A percentile compares a stretch with the other conserved stretches of the same genome.
These are phyloP conservation scores for Zymoseptoria crescenta DNA, from an alignment of 2,329 filamentous ascomycete genomes.

Conservation along the genomic window DNA sequence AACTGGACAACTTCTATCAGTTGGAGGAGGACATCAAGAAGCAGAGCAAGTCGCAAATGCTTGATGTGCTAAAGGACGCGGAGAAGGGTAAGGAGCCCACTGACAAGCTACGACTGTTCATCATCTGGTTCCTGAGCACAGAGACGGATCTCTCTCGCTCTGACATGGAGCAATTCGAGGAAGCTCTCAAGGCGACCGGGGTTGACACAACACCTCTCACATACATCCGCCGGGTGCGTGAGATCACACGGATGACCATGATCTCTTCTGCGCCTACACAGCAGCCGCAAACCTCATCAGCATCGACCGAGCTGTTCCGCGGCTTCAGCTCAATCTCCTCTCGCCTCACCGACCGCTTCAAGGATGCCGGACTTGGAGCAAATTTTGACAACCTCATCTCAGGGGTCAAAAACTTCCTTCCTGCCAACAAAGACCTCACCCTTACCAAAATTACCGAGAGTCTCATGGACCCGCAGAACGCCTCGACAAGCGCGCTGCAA, in stretches of 20 bases:
- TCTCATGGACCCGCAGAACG: conserved; percentile 89
- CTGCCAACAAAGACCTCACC: conserved; percentile 87
- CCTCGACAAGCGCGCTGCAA: conserved; percentile 82
- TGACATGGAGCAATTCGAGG: conserved; percentile 80
- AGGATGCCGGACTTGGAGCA: conserved; percentile 74
- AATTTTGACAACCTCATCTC: conserved; percentile 94
- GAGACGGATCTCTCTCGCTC: conserved; percentile 76
- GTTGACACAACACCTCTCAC: conserved; percentile 69
- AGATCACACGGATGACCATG: conserved; percentile 97
- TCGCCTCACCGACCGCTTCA: conserved; percentile 85
- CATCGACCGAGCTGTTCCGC: conserved; percentile 74
- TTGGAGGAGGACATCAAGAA: conserved; percentile 88
- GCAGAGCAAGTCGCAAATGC: conserved; percentile 78
- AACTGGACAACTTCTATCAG: conserved; percentile 94
- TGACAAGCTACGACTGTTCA: conserved; percentile 88
- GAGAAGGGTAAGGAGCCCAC: conserved; percentile 75
- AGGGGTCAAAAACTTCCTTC: conserved; percentile 97
- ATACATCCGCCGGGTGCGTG: conserved; percentile 83
- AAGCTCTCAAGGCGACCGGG: conserved; percentile 68
- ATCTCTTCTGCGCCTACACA: conserved; percentile 74
- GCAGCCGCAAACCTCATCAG: conserved; percentile 47
- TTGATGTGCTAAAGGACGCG: conserved; percentile 74
- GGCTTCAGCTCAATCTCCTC: conserved; percentile 89
- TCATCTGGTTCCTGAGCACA: conserved; percentile 94
- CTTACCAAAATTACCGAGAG: conserved; percentile 97